Percentiles rank a stretch among this genome's conserved stretches.
Conservation (phyloP, 768 basidiomycete genomes). For the Daedalea quercina region DNA sequence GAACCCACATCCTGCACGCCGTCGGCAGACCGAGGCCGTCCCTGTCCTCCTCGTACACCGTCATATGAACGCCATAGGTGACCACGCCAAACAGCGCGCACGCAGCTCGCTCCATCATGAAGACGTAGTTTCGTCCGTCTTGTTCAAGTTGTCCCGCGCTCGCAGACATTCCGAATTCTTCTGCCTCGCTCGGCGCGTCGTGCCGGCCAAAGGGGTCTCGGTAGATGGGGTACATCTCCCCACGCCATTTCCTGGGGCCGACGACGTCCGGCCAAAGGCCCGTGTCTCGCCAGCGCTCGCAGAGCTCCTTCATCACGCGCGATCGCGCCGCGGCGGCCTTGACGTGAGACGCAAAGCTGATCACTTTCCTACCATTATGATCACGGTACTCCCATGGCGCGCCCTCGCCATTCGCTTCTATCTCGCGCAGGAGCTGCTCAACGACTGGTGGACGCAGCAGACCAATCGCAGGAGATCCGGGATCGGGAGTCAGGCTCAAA, state of each 20-base stretch:
- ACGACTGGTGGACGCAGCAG: conserved; percentile 54
- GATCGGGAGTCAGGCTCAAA: conserved; percentile 44
- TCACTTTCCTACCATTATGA: conserved; percentile 11
- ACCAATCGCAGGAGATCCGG: conserved; percentile 51
- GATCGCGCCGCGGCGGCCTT: conserved; percentile 56
- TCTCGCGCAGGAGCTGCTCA: conserved; percentile 44
- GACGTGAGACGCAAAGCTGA: conserved; percentile 47
- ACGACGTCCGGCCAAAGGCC: conserved; percentile 58
- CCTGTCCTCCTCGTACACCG: conserved; percentile 50
- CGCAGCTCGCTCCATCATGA: conserved; percentile 86
- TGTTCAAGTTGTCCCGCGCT: conserved; percentile 17
- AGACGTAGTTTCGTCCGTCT: conserved; percentile 55
- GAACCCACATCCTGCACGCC: conserved; percentile 72
- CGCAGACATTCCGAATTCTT: conserved; percentile 12
- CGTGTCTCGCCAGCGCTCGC: conserved; percentile 69
- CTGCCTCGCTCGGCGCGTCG: conserved; percentile 28
- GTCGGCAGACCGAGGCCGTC: conserved; percentile 21
- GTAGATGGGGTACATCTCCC: conserved; percentile 79
- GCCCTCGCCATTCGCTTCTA: conserved; percentile 18
- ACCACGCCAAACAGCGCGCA: conserved; percentile 85
- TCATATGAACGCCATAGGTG: conserved; percentile 93
- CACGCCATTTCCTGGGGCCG: conserved; percentile 76
- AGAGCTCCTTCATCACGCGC: conserved; percentile 54
- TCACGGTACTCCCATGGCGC: conserved; percentile 32
- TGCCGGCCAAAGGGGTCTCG: conserved; percentile 57